These are phyloP conservation scores for Talaromyces sp. DNA, from an alignment of 2,329 filamentous ascomycete genomes.

Conservation along the genomic window DNA sequence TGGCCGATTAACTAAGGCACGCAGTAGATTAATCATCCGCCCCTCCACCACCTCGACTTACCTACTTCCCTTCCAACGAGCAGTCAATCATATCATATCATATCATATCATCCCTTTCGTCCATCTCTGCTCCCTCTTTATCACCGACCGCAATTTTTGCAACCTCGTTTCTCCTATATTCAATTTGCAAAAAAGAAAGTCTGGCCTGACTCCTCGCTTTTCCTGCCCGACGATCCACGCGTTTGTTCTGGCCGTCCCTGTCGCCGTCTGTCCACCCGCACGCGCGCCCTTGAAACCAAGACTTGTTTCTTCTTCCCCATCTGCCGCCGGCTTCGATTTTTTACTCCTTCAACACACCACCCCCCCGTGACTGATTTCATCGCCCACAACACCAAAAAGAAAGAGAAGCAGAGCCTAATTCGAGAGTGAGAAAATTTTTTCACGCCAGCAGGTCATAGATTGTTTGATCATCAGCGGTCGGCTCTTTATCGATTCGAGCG, in stretches of 20 bases:
- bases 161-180: background rate
- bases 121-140: too few species aligned
- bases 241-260: background rate
- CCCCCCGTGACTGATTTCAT: background rate
- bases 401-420: background rate
- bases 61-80: too few species aligned
- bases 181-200: too few species aligned
- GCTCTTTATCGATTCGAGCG: background rate
- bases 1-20: too few species aligned
- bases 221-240: background rate
- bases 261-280: background rate
- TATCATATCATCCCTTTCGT: too few species aligned
- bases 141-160: background rate
- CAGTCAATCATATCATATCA: too few species aligned
- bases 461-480: background rate
- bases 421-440: background rate
- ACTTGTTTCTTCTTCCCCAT: background rate
- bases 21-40: background rate
- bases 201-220: background rate
- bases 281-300: background rate
- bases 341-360: constrained; percentile 1
- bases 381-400: background rate
- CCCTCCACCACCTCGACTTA: background rate
- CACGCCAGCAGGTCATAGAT: background rate
- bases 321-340: background rate